Base-by-base conservation (phyloP, 768 basidiomycete species). In the Hypholoma fasciculare region DNA sequence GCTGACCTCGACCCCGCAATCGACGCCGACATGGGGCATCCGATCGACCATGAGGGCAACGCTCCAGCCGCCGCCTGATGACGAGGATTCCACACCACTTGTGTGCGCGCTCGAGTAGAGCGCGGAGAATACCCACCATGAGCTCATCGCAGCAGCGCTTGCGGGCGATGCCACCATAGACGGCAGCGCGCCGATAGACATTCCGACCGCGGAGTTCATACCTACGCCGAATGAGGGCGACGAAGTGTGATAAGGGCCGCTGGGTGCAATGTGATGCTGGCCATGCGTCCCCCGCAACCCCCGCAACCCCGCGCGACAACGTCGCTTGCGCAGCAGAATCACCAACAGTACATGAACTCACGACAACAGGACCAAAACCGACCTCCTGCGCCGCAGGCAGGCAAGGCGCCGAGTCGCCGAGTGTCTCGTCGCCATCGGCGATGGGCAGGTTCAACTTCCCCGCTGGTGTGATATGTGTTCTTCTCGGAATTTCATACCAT, bases 391-490 rank as follows among this genome's bases (percentile, higher is more conserved):
- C 68, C n/a, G 40, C 60, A 54, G 62, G 53, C 4, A 27, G 42
- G 11, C 50, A 57, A 20, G 51, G 54, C n/a, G n/a, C n/a, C n/a
- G n/a, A n/a, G n/a, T n/a, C 43, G 56, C 44, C 11, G 47, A 38
- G 2, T 62, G 65, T 56, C 68, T 63, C 72, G 12, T 36, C 65
- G 16, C 70, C 72, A 39, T 76, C 75, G 20, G 74, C 81, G 1
- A 70, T 76, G 57, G 82, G 82, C 26, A 81, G 81, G 1, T 85
- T 81, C 62, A 74, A 81, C 63, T 78, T 79, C 55, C 79, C 80
- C 0, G 69, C 77, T 49, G 80, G 77, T 20, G 67, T 76, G 70
- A 83, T 69, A 20, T 13, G 43, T 54, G 11, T 44, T 39, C 43
- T 11, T 17, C 50, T 52, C 4, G 38, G 5, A n/a, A 20, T 3